Percentiles rank a stretch among this genome's conserved stretches.
Evolutionary conservation across 1,284 basidiomycete species (phyloP).

Genomic region (Fomitiporia mediterranea): DNA sequence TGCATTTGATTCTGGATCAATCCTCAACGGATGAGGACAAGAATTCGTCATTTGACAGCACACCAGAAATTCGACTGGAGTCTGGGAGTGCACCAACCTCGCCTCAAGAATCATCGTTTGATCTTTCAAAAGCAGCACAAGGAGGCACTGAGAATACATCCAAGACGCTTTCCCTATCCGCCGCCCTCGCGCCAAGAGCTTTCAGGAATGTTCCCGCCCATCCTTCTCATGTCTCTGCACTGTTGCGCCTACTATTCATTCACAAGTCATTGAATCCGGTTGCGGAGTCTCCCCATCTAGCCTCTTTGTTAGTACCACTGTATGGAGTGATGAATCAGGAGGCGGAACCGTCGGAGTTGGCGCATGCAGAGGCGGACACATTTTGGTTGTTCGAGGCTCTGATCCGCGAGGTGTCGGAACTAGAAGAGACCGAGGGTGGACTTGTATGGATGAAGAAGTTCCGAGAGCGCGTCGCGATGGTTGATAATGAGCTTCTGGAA

Average conservation of each 20-base stretch:
- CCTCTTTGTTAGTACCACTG: slow-evolving; percentile 64
- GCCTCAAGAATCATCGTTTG: slow-evolving; percentile 23
- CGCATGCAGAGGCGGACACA: slow-evolving; percentile 71
- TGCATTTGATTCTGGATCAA: slow-evolving; percentile 40
- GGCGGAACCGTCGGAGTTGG: slow-evolving; percentile 51
- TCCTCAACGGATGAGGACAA: slow-evolving; percentile 23
- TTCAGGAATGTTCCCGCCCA: slow-evolving; percentile 46
- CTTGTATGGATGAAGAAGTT: slow-evolving; percentile 59
- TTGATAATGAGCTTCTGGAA: slow-evolving; percentile 56
- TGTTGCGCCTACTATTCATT: slow-evolving; percentile 68
- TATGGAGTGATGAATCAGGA: slow-evolving; percentile 61
- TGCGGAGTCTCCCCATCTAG: slow-evolving; percentile 60
- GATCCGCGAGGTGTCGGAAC: slow-evolving; percentile 64
- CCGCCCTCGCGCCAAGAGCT: slow-evolving; percentile 47
- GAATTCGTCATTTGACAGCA: slow-evolving; percentile 25
- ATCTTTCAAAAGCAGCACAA: slow-evolving; percentile 30
- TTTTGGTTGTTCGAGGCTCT: slow-evolving; percentile 78
- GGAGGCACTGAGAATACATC: slow-evolving; percentile 29
- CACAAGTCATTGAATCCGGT: slow-evolving; percentile 69
- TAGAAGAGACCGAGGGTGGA: slow-evolving; percentile 61
- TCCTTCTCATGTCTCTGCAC: slow-evolving; percentile 55
- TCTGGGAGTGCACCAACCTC: slow-evolving; percentile 42
- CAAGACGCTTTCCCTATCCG: slow-evolving; percentile 36
- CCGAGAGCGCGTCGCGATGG: slow-evolving; percentile 57
- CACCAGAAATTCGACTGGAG: slow-evolving; percentile 44